Conservation (phyloP, 139 green algal genomes). For the Deuterostichococcus epilithicus region DNA sequence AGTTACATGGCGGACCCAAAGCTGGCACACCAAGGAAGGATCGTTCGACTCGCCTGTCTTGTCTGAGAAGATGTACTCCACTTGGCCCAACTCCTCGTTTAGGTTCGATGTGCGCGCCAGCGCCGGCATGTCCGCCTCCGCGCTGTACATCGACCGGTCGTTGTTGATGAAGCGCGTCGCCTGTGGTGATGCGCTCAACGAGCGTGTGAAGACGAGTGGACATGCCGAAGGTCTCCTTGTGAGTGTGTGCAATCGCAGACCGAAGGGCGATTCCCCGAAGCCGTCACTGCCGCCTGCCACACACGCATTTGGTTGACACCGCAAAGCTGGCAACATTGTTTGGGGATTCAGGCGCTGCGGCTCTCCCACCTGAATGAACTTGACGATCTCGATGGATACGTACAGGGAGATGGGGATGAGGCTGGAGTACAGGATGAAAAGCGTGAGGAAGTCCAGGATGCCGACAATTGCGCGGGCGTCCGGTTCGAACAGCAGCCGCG, state of each 20-base stretch:
- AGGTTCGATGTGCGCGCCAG: slow-evolving; percentile 40
- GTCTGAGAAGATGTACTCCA: slow-evolving; percentile 45
- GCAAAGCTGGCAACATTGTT: no score
- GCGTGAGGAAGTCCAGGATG: slow-evolving; percentile 64
- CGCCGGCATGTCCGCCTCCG: slow-evolving; percentile 31
- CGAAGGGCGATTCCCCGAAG: no score
- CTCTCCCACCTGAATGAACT: slow-evolving; percentile 53
- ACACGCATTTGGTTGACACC: no score
- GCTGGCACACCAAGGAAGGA: slow-evolving; percentile 1
- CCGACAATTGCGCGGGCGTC: slow-evolving; percentile 26
- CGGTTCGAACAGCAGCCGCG: slow-evolving; percentile 40
- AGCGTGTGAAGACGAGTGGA: no score
- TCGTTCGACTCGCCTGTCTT: slow-evolving; percentile 29
- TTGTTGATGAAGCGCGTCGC: slow-evolving; percentile 28
- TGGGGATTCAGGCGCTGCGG: slow-evolving; percentile 6
- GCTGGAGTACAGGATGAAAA: slow-evolving; percentile 74
- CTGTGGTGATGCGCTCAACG: background rate
- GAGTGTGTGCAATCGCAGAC: no score
- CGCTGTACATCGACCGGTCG: slow-evolving; percentile 37
- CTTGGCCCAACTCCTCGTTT: slow-evolving; percentile 49
- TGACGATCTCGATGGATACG: slow-evolving; percentile 79
- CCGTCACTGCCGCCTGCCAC: no score
- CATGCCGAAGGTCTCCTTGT: no score
- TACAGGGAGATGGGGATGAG: slow-evolving; percentile 86
- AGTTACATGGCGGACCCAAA: background rate